Evolutionary conservation across 2,329 filamentous ascomycete genomes (phyloP), one percentile per base, ranked within the genome.

Genomic region (Penicillium sp.): DNA sequence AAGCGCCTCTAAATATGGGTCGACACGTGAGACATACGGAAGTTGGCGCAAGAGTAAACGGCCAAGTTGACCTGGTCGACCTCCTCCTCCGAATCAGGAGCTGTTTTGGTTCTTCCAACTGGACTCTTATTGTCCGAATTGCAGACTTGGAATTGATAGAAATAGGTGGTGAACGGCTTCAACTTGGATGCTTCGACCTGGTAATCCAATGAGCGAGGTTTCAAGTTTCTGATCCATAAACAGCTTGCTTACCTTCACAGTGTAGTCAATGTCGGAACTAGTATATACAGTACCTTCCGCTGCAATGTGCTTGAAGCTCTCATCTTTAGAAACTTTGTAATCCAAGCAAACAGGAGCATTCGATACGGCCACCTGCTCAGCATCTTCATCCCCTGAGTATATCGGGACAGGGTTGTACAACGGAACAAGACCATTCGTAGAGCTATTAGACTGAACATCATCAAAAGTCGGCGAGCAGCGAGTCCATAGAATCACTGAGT

Each of bases 221-320:
- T 33, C 45, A n/a, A 48, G 22, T 25, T 22, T 48, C 25, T 22
- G 33, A 48, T 48, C 30, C 16, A 38, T 38, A 30, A 48, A 38
- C 22, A 38, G 45, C 33, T 48, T 48, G 25, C 28, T n/a, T 67
- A 84, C 84, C 78, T 90, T 90, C 57, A 90, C 77, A 0, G 88
- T 91, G 67, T 86, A 91, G 67, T 91, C 88, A 45, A 91, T 83
- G 67, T 91, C 88, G 1, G 83, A 88, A 35, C 82, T 88, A 0
- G 88, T 91, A 66, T 85, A 89, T 1, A 81, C 86, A 35, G 74
- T 81, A 5, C 88, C 88, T 1, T 75, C 76, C 48, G 81, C 77
- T 2, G 83, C 82, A 8, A 83, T 73, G 2, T 75, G 65, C 11
- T 72, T 71, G 31, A 82, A 75, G n/a, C 75, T 70, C 47, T 78